These are phyloP conservation scores for Leccinum subrobustum DNA, from an alignment of 1,284 basidiomycete genomes.

Conservation along the genomic window DNA sequence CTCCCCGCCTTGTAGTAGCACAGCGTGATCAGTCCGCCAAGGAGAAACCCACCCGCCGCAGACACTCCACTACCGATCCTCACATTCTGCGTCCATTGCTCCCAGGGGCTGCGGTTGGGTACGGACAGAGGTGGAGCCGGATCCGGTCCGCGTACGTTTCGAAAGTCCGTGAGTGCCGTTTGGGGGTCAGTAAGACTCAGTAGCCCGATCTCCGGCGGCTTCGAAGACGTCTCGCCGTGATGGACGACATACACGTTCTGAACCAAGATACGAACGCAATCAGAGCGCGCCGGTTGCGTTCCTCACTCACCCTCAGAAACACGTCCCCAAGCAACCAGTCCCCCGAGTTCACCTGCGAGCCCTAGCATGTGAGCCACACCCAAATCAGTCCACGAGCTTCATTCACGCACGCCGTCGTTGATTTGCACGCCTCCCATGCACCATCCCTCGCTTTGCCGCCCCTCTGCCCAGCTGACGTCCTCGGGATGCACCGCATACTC, in stretches of 20 bases:
- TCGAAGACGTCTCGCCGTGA: constrained; percentile 40
- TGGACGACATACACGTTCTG: constrained; percentile 58
- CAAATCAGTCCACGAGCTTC: background rate
- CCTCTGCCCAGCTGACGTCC: constrained; percentile 52
- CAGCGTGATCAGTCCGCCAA: constrained; percentile 34
- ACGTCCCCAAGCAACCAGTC: constrained; percentile 63
- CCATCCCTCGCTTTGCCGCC: constrained; percentile 43
- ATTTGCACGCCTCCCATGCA: constrained; percentile 59
- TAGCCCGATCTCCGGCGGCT: constrained; percentile 49
- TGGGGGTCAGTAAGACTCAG: constrained; percentile 44
- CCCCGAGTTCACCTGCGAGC: constrained; percentile 49
- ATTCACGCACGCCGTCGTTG: constrained; percentile 45
- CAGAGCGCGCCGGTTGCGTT: background rate
- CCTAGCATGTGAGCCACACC: constrained; percentile 4
- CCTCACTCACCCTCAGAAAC: constrained; percentile 48
- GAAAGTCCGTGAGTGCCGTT: constrained; percentile 41
- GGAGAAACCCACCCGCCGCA: constrained; percentile 29
- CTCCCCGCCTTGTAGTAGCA: constrained; percentile 11
- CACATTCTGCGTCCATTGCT: constrained; percentile 18
- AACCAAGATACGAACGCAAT: background rate
- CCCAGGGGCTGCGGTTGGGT: constrained; percentile 9
- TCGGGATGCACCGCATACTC: constrained; percentile 51
- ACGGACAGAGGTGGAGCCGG: constrained; percentile 30
- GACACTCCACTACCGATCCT: constrained; percentile 20
- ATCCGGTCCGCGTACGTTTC: constrained; percentile 45